Evolutionary conservation across 148 eudicot genomes (phyloP).

Genomic region (Selenicereus undatus): DNA sequence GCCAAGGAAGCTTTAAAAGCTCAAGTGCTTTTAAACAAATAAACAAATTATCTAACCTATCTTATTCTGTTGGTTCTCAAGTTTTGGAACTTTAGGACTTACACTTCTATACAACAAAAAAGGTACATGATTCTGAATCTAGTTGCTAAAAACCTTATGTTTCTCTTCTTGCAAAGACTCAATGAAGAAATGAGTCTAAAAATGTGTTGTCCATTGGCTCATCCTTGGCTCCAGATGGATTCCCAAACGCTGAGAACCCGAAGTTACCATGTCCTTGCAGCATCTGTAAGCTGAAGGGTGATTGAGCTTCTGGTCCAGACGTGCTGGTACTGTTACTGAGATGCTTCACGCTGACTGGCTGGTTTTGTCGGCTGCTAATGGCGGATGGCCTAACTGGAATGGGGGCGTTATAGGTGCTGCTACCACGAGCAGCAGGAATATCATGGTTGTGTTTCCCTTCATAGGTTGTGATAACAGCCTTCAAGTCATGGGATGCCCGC

Average conservation of each 20-base stretch:
- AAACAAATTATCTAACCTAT: slow-evolving; percentile 27
- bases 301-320: slow-evolving; percentile 27
- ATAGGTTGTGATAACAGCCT: slow-evolving; percentile 74
- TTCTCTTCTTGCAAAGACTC: background rate
- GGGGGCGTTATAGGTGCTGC: slow-evolving; percentile 40
- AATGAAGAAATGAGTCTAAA: slow-evolving; percentile 42
- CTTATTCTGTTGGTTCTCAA: slow-evolving; percentile 23
- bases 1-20: slow-evolving; percentile 8
- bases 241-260: slow-evolving; percentile 45
- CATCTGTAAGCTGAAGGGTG: slow-evolving; percentile 53
- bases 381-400: slow-evolving; percentile 57
- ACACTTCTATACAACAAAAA: slow-evolving; percentile 28
- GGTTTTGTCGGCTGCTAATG: slow-evolving; percentile 25
- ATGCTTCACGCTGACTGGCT: slow-evolving; percentile 25
- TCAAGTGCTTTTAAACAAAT: slow-evolving; percentile 24
- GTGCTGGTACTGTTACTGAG: slow-evolving; percentile 14
- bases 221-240: slow-evolving; percentile 45
- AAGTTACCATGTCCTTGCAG: slow-evolving; percentile 36
- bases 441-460: slow-evolving; percentile 85
- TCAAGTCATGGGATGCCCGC: slow-evolving; percentile 60
- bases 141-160: slow-evolving; percentile 1
- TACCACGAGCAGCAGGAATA: slow-evolving; percentile 76
- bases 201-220: slow-evolving; percentile 65
- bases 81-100: slow-evolving; percentile 7
- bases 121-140: slow-evolving; percentile 27